A percentile compares a stretch with the other conserved stretches of the same genome.
phyloP scores from a whole-genome alignment of 2,329 filamentous ascomycete genomes.

The Fusarium sp. region DNA sequence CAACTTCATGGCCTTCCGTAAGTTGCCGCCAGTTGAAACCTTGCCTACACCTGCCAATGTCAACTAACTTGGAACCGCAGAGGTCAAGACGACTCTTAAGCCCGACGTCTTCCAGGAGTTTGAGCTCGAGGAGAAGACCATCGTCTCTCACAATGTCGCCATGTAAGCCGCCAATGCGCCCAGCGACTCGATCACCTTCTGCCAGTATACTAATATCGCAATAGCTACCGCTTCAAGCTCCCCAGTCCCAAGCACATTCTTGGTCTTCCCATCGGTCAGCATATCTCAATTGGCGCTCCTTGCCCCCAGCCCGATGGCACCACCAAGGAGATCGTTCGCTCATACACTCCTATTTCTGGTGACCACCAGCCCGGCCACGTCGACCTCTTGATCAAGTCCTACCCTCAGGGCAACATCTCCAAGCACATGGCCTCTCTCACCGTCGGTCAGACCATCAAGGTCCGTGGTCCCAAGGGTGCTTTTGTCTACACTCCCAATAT shows the following conservation, averaged over 20 bases:
- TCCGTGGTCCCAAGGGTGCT: conserved; percentile 94
- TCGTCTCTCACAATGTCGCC: conserved; percentile 97
- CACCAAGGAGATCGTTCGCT: conserved; percentile 86
- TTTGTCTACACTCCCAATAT: conserved; percentile 99
- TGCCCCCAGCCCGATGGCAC: conserved; percentile 76
- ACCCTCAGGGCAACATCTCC: conserved; percentile 97
- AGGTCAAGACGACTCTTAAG: conserved; percentile 85
- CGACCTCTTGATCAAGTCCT: conserved; percentile 97
- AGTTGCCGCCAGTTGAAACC: conserved; percentile 52
- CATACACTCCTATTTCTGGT: conserved; percentile 91
- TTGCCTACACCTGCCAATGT: not conserved
- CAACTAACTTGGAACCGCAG: conserved; percentile 57
- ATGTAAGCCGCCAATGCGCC: conserved; percentile 70
- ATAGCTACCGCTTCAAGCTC: conserved; percentile 90
- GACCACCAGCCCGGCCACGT: conserved; percentile 92
- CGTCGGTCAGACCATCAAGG: conserved; percentile 88
- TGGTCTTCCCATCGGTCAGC: conserved; percentile 97
- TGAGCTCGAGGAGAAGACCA: conserved; percentile 91
- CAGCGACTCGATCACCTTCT: not conserved
- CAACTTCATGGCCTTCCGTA: conserved; percentile 80
- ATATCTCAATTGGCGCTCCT: conserved; percentile 93
- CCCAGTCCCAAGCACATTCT: conserved; percentile 83
- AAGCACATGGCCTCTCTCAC: conserved; percentile 87
- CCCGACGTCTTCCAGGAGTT: conserved; percentile 91
- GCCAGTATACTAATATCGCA: conserved; percentile 11